phyloP scores from a whole-genome alignment of 257 asterid genomes.

The Coffea eugenioides region DNA sequence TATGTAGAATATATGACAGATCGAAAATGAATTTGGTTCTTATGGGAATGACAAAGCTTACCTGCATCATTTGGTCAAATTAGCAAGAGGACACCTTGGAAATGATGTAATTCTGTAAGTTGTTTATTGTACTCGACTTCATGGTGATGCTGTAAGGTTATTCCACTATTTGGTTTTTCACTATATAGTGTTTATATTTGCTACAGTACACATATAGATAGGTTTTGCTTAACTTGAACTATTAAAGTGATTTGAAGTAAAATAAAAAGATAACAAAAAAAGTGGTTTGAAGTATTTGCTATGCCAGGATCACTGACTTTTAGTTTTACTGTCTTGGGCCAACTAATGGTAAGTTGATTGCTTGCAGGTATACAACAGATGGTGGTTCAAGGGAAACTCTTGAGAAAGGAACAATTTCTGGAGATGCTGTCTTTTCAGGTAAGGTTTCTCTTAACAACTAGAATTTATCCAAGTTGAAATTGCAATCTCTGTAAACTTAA shows the following conservation, averaged over 20 bases:
- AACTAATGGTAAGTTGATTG: constrained; percentile 12
- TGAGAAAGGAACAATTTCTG: constrained; percentile 80
- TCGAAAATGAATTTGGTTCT: constrained; percentile 97
- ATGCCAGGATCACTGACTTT: not conserved
- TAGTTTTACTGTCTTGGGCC: not conserved
- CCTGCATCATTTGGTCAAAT: constrained; percentile 76
- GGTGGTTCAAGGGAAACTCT: constrained; percentile 84
- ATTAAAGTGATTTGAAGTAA: not conserved
- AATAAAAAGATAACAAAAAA: too few species aligned
- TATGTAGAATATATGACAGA: constrained; percentile 44
- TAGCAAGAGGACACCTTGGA: constrained; percentile 78
- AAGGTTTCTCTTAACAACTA: not conserved
- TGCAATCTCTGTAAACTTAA: not conserved
- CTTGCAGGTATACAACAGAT: constrained; percentile 89
- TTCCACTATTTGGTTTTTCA: not conserved
- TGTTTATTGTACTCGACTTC: not conserved
- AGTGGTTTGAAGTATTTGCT: not conserved
- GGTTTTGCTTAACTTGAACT: not conserved
- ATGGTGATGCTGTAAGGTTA: not conserved
- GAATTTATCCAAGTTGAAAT: not conserved
- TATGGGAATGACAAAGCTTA: constrained; percentile 85
- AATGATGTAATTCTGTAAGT: constrained; percentile 74
- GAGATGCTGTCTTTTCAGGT: constrained; percentile 89
- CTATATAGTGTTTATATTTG: not conserved
- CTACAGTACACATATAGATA: not conserved